phyloP scores from a whole-genome alignment of 192 early-diverging fungal species.

The Rhizoclosmatium globosum region DNA sequence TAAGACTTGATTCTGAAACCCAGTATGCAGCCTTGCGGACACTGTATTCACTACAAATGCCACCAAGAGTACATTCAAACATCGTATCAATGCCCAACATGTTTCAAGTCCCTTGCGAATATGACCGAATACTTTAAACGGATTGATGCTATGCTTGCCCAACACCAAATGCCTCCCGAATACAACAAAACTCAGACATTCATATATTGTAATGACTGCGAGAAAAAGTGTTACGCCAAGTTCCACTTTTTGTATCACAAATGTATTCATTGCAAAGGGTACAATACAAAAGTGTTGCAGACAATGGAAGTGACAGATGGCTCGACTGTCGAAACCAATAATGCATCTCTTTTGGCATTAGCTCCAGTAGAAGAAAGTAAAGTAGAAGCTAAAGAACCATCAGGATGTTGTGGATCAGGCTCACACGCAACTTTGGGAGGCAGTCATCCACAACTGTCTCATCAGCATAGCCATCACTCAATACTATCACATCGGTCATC shows the following conservation, averaged over 20 bases:
- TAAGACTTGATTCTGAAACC: not conserved
- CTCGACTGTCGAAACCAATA: slow-evolving; percentile 13
- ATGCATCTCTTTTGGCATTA: slow-evolving; percentile 3
- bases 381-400: not conserved
- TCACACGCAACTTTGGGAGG: not conserved
- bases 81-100: slow-evolving; percentile 96
- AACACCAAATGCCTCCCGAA: slow-evolving; percentile 91
- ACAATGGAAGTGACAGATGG: slow-evolving; percentile 58
- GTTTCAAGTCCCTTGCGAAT: slow-evolving; percentile 88
- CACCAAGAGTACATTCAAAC: slow-evolving; percentile 85
- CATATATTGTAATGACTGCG: slow-evolving; percentile 97
- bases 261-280: slow-evolving; percentile 85
- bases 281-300: slow-evolving; percentile 86
- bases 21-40: slow-evolving; percentile 78
- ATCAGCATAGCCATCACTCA: not conserved
- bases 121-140: slow-evolving; percentile 82
- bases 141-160: slow-evolving; percentile 81
- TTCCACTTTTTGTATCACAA: slow-evolving; percentile 99
- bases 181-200: slow-evolving; percentile 76
- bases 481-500: slow-evolving; percentile 14
- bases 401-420: not conserved
- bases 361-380: not conserved
- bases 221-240: slow-evolving; percentile 79
- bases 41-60: slow-evolving; percentile 92
- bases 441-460: not conserved